phyloP scores from a whole-genome alignment of 2,329 filamentous ascomycete species.

The Monascus ruber region DNA sequence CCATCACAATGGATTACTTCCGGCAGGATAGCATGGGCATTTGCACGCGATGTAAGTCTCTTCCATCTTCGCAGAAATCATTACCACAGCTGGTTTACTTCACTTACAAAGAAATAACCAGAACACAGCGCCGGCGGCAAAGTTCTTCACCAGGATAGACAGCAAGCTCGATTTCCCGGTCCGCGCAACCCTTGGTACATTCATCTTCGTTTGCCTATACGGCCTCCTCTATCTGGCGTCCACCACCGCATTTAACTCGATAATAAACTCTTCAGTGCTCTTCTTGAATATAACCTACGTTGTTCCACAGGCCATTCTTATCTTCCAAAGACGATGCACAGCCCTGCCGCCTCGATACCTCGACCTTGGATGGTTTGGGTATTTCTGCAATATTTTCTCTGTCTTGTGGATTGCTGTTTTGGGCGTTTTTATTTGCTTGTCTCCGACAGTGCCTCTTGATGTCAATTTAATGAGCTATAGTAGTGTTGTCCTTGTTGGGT shows the following conservation, averaged over 20 bases:
- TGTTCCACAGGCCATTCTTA: constrained; percentile 32
- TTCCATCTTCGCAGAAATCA: neutral
- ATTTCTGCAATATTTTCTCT: constrained; percentile 28
- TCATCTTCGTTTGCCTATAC: constrained; percentile 36
- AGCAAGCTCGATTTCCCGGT: constrained; percentile 16
- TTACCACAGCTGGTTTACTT: neutral
- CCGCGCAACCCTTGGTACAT: constrained; percentile 32
- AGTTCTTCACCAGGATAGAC: constrained; percentile 7
- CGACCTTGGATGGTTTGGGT: constrained; percentile 22
- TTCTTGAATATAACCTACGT: constrained; percentile 29
- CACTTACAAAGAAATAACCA: neutral
- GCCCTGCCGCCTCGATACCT: constrained; percentile 10
- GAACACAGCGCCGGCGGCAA: constrained; percentile 4
- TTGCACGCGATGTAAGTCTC: constrained; percentile 3
- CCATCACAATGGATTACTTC: constrained; percentile 7
- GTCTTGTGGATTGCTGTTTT: constrained; percentile 34
- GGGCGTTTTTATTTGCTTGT: constrained; percentile 37
- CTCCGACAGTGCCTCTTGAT: constrained; percentile 23
- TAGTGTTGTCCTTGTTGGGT: neutral
- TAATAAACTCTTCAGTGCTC: constrained; percentile 24
- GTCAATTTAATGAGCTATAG: constrained; percentile 2
- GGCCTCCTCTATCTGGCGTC: constrained; percentile 13
- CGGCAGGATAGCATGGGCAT: constrained; percentile 7
- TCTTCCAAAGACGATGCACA: constrained; percentile 22
- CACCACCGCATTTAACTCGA: constrained; percentile 27